Evolutionary conservation across 345 rosid species (phyloP).

Genomic region (Boechera retrofracta): DNA sequence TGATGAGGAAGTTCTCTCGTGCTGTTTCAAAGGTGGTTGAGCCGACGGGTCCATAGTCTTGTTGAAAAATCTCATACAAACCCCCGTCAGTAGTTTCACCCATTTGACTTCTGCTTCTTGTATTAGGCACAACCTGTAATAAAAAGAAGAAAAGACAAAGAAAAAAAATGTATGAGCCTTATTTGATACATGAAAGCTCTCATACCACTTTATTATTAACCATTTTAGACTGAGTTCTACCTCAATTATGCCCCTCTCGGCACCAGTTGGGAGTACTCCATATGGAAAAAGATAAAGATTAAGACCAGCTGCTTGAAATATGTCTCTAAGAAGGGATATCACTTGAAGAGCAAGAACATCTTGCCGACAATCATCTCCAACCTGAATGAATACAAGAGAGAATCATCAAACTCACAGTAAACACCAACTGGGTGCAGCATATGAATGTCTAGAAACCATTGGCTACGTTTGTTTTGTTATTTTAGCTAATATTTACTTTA

Average conservation of each 20-base stretch:
- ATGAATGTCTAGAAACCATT: neutral
- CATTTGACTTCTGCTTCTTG: conserved; percentile 98
- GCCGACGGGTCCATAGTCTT: conserved; percentile 96
- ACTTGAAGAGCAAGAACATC: conserved; percentile 99
- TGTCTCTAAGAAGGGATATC: conserved; percentile 87
- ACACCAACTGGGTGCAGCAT: conserved; percentile 22
- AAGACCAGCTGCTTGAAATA: conserved; percentile 86
- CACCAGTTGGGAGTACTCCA: conserved; percentile 99
- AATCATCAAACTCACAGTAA: conserved; percentile 18
- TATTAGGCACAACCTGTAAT: conserved; percentile 86
- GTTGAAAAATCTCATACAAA: conserved; percentile 95
- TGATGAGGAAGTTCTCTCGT: conserved; percentile 90
- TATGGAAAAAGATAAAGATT: conserved; percentile 92
- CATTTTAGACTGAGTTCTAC: conserved; percentile 46
- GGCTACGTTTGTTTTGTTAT: neutral
- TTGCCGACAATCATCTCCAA: conserved; percentile 99
- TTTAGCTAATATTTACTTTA: neutral
- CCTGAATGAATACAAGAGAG: conserved; percentile 60
- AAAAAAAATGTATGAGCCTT: neutral
- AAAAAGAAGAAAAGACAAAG: conserved; percentile 1
- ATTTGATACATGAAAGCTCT: neutral
- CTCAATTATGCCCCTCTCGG: conserved; percentile 96
- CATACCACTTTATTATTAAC: conserved; percentile 7
- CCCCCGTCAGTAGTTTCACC: conserved; percentile 99
- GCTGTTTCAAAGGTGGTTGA: conserved; percentile 89